Evolutionary conservation across 805 yeast genomes (phyloP).

Genomic region (Peterozyma xylosa): DNA sequence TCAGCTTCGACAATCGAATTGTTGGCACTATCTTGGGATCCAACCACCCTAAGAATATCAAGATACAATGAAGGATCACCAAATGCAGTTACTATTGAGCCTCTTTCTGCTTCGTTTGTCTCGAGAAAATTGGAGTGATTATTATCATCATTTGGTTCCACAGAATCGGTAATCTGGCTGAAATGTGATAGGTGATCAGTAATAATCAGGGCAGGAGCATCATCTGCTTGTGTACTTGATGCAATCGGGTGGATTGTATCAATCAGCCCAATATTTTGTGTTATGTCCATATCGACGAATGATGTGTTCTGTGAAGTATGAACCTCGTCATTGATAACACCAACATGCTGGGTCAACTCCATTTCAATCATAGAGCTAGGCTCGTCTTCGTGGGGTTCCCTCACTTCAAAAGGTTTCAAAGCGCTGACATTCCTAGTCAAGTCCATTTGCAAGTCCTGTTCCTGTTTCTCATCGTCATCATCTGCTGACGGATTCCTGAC

Average conservation of each 20-base stretch:
- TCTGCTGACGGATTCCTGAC: not conserved
- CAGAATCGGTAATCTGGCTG: slow-evolving; percentile 14
- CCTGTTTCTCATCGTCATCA: slow-evolving; percentile 1
- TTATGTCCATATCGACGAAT: not conserved
- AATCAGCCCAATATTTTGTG: not conserved
- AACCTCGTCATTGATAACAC: not conserved
- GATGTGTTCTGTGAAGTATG: not conserved
- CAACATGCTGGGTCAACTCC: slow-evolving; percentile 19
- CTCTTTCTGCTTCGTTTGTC: slow-evolving; percentile 7
- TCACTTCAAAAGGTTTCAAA: not conserved
- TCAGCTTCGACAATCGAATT: not conserved
- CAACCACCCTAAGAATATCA: slow-evolving; percentile 6
- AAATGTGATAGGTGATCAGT: not conserved
- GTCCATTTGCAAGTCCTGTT: slow-evolving; percentile 1
- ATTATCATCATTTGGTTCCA: not conserved
- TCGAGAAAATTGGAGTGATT: slow-evolving; percentile 4
- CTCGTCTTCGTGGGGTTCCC: slow-evolving; percentile 14
- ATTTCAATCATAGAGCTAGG: slow-evolving; percentile 14
- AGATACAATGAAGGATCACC: slow-evolving; percentile 6
- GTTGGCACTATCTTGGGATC: slow-evolving; percentile 4
- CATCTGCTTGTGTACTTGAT: not conserved
- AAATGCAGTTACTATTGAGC: slow-evolving; percentile 13
- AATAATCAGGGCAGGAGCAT: not conserved
- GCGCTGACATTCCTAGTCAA: not conserved
- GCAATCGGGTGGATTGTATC: not conserved